These are phyloP conservation scores for Scedosporium minutisporum DNA, from an alignment of 2,329 filamentous ascomycete genomes.

Conservation along the genomic window DNA sequence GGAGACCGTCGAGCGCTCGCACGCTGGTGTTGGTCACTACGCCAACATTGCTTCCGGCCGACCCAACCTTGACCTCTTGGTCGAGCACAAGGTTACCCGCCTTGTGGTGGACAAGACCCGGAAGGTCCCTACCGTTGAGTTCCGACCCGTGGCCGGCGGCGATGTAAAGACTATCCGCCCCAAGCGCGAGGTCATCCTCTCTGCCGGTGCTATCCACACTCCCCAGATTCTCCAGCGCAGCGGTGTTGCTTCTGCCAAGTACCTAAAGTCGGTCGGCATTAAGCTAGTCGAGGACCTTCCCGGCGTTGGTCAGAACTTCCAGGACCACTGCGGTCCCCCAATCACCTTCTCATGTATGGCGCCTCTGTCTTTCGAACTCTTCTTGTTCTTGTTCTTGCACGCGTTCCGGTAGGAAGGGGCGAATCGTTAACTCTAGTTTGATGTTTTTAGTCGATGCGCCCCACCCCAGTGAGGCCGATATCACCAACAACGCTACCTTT, in stretches of 20 bases:
- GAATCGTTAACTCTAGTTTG: conserved; percentile 11
- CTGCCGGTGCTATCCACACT: conserved; percentile 38
- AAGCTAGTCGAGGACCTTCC: conserved; percentile 35
- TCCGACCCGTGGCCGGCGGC: conserved; percentile 13
- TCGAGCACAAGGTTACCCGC: conserved; percentile 19
- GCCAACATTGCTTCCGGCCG: conserved; percentile 13
- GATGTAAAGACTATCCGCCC: conserved; percentile 9
- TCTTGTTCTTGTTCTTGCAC: neutral
- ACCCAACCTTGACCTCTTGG: conserved; percentile 16
- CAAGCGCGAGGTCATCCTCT: conserved; percentile 33
- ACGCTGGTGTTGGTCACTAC: conserved; percentile 21
- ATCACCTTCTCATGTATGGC: conserved; percentile 11
- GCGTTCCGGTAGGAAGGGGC: conserved; percentile 9
- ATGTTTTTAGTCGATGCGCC: conserved; percentile 11
- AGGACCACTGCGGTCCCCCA: conserved; percentile 38
- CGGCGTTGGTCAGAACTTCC: conserved; percentile 49
- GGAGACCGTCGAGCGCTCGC: conserved; percentile 17
- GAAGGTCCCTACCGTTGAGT: conserved; percentile 11
- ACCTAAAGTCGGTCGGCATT: conserved; percentile 31
- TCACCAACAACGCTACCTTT: conserved; percentile 20
- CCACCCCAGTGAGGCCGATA: conserved; percentile 12
- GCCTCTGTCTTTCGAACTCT: neutral
- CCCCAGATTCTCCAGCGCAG: conserved; percentile 41
- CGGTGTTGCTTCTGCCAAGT: conserved; percentile 31
- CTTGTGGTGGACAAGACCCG: conserved; percentile 10